Base-by-base conservation (phyloP, 1,284 basidiomycete genomes). In the Ustilago xerochloae region DNA sequence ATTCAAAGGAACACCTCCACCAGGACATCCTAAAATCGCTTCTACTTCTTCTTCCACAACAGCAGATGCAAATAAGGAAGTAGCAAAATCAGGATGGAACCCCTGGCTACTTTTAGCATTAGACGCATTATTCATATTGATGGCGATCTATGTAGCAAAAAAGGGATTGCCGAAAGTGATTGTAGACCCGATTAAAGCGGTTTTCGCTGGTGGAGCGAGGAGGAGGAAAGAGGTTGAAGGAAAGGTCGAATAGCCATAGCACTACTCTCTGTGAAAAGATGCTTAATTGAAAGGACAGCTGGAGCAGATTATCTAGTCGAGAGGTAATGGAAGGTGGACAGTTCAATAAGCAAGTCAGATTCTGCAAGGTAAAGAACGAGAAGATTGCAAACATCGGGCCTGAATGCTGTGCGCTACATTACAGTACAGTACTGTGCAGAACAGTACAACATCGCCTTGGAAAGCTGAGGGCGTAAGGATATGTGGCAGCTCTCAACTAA, bases 1-100 rank as follows among this genome's bases (percentile, higher is more conserved):
- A 38, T 76, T 76, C 55, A 76, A 68, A 52, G 74, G 74, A 32
- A 65, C 74, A 4, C 74, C 70, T 7, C 74, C 74, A n/a, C 60
- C 63, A 15, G 74, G 69, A 13, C 74, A 76, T 24, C 74, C 74
- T n/a, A 57, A 58, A 29, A 54, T 76, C n/a, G 48, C 53, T 32
- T 33, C 49, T 50, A 3, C 33, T 7, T 36, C 51, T n/a, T 20
- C 51, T 3, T 28, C 51, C 29, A 16, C 35, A 29, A 3, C 50
- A 22, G 24, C 60, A 26, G 12, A 20, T n/a, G 41, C 46, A n/a
- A 39, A 36, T 18, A n/a, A n/a, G n/a, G 20, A 24, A 28, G 18
- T 32, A 1, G 53, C 41, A 26, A 62, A 58, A 26, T n/a, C 51
- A 8, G 57, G 38, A 1, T 69, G 71, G 71, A 75, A 70, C 18